Evolutionary conservation across 2,329 filamentous ascomycete genomes (phyloP).

Genomic region (Pyrenophora seminiperda): DNA sequence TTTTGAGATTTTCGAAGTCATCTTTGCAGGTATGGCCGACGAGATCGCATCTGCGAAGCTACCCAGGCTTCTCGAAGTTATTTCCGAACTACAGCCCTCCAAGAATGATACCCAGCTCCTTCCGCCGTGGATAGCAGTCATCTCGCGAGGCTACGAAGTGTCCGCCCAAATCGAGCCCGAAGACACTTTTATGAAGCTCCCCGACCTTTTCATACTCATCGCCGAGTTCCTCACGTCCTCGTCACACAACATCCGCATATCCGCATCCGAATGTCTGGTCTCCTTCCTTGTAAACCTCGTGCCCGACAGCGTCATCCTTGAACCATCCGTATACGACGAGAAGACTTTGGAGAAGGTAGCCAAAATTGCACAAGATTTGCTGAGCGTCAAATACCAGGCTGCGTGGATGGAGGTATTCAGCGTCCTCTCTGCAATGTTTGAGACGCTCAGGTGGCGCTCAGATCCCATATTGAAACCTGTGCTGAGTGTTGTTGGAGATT

Average conservation of each 20-base stretch:
- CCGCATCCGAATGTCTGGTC: slow-evolving; percentile 91
- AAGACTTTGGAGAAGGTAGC: slow-evolving; percentile 84
- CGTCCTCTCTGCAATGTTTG: slow-evolving; percentile 84
- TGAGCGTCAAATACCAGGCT: slow-evolving; percentile 89
- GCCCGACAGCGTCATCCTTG: slow-evolving; percentile 78
- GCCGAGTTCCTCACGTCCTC: slow-evolving; percentile 81
- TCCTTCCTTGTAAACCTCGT: slow-evolving; percentile 92
- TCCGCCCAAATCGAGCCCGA: slow-evolving; percentile 85
- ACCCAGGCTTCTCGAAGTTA: slow-evolving; percentile 85
- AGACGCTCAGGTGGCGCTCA: slow-evolving; percentile 82
- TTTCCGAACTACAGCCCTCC: slow-evolving; percentile 87
- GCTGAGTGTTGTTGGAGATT: slow-evolving; percentile 79
- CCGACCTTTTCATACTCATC: slow-evolving; percentile 80
- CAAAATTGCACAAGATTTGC: slow-evolving; percentile 71
- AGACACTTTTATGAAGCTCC: slow-evolving; percentile 89
- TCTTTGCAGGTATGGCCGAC: slow-evolving; percentile 88
- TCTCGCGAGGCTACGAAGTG: slow-evolving; percentile 93
- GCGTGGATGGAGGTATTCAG: slow-evolving; percentile 96
- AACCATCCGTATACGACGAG: slow-evolving; percentile 91
- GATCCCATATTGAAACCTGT: slow-evolving; percentile 77
- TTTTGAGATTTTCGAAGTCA: slow-evolving; percentile 97
- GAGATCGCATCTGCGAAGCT: slow-evolving; percentile 89
- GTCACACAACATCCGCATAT: slow-evolving; percentile 91
- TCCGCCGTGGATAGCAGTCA: slow-evolving; percentile 93
- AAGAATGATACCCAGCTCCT: slow-evolving; percentile 93